Evolutionary conservation across 106 monocot genomes (phyloP).

Genomic region (Ottelia alismoides): DNA sequence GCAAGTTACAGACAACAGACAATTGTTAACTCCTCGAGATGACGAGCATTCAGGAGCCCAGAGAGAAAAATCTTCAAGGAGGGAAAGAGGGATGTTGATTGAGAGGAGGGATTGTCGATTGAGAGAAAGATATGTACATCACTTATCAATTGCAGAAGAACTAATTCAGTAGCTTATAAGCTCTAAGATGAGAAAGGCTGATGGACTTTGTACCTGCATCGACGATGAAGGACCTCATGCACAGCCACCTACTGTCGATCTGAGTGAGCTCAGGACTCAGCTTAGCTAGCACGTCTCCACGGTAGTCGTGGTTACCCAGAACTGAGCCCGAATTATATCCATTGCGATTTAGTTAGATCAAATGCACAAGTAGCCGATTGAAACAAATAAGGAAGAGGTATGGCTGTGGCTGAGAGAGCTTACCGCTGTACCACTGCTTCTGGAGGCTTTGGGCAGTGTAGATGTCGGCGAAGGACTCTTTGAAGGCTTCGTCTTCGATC

Average conservation of each 20-base stretch:
- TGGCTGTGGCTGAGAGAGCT: not conserved
- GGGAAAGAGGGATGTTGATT: too few relatives aligned
- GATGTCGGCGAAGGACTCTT: conserved; percentile 49
- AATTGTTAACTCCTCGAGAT: not conserved
- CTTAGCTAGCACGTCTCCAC: conserved; percentile 54
- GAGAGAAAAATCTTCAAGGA: too few relatives aligned
- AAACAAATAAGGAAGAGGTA: not conserved
- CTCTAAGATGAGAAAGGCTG: too few relatives aligned
- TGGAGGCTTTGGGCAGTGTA: conserved; percentile 75
- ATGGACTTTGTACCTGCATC: conserved; percentile 36
- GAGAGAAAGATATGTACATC: too few relatives aligned
- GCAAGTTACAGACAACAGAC: not conserved
- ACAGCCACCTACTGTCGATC: conserved; percentile 53
- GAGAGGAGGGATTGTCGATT: too few relatives aligned
- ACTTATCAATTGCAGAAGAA: too few relatives aligned
- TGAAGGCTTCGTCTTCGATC: conserved; percentile 43
- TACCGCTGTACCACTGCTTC: conserved; percentile 77
- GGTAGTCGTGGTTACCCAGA: conserved; percentile 80
- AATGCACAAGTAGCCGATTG: not conserved
- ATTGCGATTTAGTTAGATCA: not conserved
- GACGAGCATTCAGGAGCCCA: too few relatives aligned
- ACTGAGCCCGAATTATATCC: conserved; percentile 22
- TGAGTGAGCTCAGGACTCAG: conserved; percentile 35
- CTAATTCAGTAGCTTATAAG: too few relatives aligned
- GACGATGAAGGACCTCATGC: conserved; percentile 64